Conservation (phyloP, 2,329 filamentous ascomycete genomes). For the Ophiostoma novo-ulmi region DNA sequence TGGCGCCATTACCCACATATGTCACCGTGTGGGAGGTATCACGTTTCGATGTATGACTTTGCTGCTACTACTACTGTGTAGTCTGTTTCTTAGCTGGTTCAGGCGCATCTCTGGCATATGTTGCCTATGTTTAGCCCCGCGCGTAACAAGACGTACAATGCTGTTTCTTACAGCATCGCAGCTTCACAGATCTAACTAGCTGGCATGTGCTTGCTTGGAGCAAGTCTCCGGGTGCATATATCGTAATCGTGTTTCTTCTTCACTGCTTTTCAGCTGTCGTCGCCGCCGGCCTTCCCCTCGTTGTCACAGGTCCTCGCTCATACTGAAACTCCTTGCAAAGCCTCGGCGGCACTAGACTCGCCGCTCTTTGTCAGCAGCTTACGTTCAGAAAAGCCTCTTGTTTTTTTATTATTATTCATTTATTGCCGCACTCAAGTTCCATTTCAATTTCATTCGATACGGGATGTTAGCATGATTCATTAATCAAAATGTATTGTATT, state of each 20-base stretch:
- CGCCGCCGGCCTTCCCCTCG: neutral
- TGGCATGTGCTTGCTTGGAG: conserved; percentile 2
- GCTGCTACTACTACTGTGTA: neutral
- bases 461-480: too few species aligned
- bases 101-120: neutral
- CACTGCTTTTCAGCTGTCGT: neutral
- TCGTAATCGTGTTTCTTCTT: neutral
- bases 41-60: neutral
- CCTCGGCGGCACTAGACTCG: neutral
- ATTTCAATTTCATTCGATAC: too few species aligned
- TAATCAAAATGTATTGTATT: too few species aligned
- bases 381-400: too few species aligned
- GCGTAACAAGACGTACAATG: neutral
- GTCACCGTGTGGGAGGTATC: conserved; percentile 8
- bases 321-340: neutral
- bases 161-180: neutral
- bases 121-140: neutral
- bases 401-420: too few species aligned
- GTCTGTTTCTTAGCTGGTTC: neutral
- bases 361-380: neutral
- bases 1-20: conserved; percentile 37
- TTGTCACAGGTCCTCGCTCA: neutral
- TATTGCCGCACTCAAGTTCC: too few species aligned
- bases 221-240: neutral
- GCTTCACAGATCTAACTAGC: neutral